These are phyloP conservation scores for Daldinia decipiens DNA, from an alignment of 495 filamentous ascomycete species.

Conservation along the genomic window DNA sequence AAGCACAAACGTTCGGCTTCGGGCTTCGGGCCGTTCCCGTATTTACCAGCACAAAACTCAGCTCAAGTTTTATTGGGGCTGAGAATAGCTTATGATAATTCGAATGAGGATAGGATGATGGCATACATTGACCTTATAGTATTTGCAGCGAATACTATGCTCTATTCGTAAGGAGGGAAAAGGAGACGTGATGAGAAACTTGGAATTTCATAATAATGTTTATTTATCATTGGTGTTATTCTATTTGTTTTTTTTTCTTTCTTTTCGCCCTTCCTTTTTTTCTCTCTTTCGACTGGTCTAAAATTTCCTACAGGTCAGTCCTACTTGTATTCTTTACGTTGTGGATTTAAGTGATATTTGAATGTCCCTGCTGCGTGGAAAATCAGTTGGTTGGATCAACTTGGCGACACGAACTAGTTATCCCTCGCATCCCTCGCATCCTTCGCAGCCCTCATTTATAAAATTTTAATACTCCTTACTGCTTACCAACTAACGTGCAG, in stretches of 20 bases:
- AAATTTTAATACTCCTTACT: constrained; percentile 3
- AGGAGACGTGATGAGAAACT: constrained; percentile 4
- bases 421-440: constrained; percentile 7
- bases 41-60: constrained; percentile 6
- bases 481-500: constrained; percentile 7
- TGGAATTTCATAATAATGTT: constrained; percentile 21
- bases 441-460: constrained; percentile 8
- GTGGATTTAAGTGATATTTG: neutral
- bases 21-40: constrained; percentile 37
- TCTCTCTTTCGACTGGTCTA: constrained; percentile 16
- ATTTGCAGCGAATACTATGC: neutral
- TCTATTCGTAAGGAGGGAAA: neutral
- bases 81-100: neutral
- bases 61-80: neutral
- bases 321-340: constrained; percentile 9
- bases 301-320: constrained; percentile 16
- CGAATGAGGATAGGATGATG: neutral
- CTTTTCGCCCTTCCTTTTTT: neutral
- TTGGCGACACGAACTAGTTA: constrained; percentile 7
- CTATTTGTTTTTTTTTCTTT: neutral
- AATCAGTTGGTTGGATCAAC: neutral
- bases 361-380: constrained; percentile 7
- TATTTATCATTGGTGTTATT: constrained; percentile 8
- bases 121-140: neutral
- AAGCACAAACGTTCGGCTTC: constrained; percentile 32